Conservation (phyloP, 1,139 yeast species). For the Hansenula sp. region DNA sequence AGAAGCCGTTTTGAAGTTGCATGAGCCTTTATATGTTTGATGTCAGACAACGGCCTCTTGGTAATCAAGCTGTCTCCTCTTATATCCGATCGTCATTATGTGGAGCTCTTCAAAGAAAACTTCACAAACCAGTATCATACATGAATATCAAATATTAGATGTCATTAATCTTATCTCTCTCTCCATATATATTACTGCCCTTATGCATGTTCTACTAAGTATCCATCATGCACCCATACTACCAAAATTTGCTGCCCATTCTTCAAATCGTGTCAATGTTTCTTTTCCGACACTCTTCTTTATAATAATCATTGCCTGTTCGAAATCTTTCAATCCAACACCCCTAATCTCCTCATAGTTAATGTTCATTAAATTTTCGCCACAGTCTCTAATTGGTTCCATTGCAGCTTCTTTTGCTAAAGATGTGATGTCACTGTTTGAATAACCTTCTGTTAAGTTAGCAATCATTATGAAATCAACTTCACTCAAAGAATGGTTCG, state of each 20-base stretch:
- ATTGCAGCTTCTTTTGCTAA: conserved; percentile 71
- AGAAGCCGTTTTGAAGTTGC: too few species aligned
- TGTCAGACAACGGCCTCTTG: too few species aligned
- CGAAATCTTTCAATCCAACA: conserved; percentile 47
- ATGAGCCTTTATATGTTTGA: too few species aligned
- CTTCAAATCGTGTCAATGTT: conserved; percentile 48
- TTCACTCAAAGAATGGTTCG: conserved; percentile 36
- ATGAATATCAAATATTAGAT: too few species aligned
- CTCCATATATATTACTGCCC: too few species aligned
- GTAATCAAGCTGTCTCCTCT: too few species aligned
- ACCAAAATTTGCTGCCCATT: conserved; percentile 42
- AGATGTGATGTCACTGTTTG: conserved; percentile 63
- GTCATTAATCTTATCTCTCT: too few species aligned
- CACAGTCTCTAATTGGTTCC: conserved; percentile 64
- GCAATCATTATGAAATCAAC: conserved; percentile 45
- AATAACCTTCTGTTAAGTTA: conserved; percentile 50
- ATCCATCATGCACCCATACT: conserved; percentile 27
- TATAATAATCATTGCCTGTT: conserved; percentile 46
- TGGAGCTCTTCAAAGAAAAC: too few species aligned
- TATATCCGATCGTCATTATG: too few species aligned
- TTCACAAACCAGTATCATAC: too few species aligned
- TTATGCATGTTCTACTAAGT: neutral
- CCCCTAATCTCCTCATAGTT: conserved; percentile 53
- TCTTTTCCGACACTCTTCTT: conserved; percentile 56
- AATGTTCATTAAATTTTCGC: conserved; percentile 51